These are phyloP conservation scores for Taphrina wiesneri DNA, from an alignment of 1,139 yeast species.

Conservation along the genomic window DNA sequence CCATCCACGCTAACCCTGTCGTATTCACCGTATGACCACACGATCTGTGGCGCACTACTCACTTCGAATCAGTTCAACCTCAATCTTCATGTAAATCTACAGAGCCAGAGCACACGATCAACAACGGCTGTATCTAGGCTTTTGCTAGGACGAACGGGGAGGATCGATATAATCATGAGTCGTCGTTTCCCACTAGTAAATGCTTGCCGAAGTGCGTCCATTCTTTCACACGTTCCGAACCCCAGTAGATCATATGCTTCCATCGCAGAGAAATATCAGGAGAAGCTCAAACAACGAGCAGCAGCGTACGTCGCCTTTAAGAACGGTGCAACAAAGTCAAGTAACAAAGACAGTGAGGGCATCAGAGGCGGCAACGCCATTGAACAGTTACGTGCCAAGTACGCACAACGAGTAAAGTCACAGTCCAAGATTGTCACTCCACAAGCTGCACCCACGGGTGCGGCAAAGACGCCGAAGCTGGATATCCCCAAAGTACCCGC, in stretches of 20 bases:
- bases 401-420: slow-evolving; percentile 58
- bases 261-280: slow-evolving; percentile 44
- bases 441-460: not conserved
- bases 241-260: slow-evolving; percentile 11
- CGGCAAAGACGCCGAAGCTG: not conserved
- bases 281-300: slow-evolving; percentile 56
- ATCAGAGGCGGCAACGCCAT: slow-evolving; percentile 20
- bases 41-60: too few species aligned
- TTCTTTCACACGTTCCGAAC: slow-evolving; percentile 1
- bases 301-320: slow-evolving; percentile 52
- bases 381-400: slow-evolving; percentile 44
- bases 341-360: slow-evolving; percentile 53
- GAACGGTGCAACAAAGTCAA: slow-evolving; percentile 64
- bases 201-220: slow-evolving; percentile 17
- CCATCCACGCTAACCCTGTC: too few species aligned
- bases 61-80: not conserved
- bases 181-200: not conserved
- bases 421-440: slow-evolving; percentile 41
- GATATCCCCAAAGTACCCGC: slow-evolving; percentile 26
- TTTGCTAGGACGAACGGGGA: too few species aligned
- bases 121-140: too few species aligned
- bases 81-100: not conserved
- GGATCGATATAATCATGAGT: not conserved
- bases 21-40: too few species aligned
- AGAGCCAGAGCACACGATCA: too few species aligned